phyloP scores from a whole-genome alignment of 495 filamentous ascomycete species.

The Hypoxylon lenormandii region DNA sequence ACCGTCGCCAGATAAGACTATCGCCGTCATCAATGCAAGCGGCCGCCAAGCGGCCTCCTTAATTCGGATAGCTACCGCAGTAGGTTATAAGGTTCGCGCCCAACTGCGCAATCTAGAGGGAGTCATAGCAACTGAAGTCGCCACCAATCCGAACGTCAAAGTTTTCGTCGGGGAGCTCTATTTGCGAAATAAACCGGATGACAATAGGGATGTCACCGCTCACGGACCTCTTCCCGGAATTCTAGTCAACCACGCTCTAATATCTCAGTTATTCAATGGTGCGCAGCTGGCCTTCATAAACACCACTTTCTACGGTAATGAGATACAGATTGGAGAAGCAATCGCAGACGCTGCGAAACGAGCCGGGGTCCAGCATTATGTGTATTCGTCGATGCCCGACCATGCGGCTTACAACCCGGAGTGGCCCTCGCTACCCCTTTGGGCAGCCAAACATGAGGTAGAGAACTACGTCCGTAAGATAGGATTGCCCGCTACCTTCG shows the following conservation, averaged over 20 bases:
- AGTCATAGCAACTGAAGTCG: conserved; percentile 84
- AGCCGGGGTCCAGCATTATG: conserved; percentile 86
- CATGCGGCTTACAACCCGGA: conserved; percentile 75
- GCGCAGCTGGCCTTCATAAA: conserved; percentile 95
- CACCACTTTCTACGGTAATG: conserved; percentile 96
- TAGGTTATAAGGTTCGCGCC: conserved; percentile 89
- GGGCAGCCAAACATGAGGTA: conserved; percentile 89
- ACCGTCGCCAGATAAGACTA: conserved; percentile 74
- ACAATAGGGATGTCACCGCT: conserved; percentile 58
- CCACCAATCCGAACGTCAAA: conserved; percentile 82
- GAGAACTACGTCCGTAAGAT: conserved; percentile 90
- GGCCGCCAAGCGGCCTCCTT: conserved; percentile 94
- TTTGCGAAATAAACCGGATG: conserved; percentile 64
- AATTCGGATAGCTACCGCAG: conserved; percentile 88
- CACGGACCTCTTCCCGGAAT: conserved; percentile 61
- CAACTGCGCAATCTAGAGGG: conserved; percentile 86
- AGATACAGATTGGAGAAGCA: conserved; percentile 84
- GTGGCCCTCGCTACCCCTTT: conserved; percentile 87
- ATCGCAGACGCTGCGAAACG: conserved; percentile 90
- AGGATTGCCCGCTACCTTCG: conserved; percentile 85
- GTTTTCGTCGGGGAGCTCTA: conserved; percentile 85
- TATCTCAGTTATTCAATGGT: conserved; percentile 81
- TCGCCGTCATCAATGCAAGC: conserved; percentile 91
- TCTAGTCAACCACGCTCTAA: conserved; percentile 69
- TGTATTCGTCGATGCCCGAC: conserved; percentile 97